Base-by-base conservation (phyloP, 805 yeast genomes). In the Pichia thaimueangensis region DNA sequence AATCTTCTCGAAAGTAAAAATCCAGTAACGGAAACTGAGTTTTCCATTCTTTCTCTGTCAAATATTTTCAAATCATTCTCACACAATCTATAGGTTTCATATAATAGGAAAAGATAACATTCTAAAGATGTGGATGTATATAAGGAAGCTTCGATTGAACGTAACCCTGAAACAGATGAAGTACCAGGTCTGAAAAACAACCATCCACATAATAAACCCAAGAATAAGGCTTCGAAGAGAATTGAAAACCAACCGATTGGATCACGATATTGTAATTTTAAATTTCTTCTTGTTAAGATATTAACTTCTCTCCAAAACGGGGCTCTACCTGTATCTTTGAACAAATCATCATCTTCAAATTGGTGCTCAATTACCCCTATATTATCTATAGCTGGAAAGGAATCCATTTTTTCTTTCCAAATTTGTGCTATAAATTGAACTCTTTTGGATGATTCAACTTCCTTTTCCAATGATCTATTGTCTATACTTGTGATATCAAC, bases 181-280 rank as follows among this genome's bases (percentile, higher is more conserved):
- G 71, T 69, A 16, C 71, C 74, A 3, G 88, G 88, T 49, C 74
- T 74, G 56, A 62, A 81, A 54, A 80, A 86, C 32, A 86, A 71
- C 88, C 93, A 84, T 0, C 95, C 95, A 32, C 74, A 63, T n/a
- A 78, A 63, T 2, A 77, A 55, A 0, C 87, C 82, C 47, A 84
- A 62, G 6, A 80, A 49, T 0, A 74, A 40, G 0, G 71, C 57
- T 21, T 73, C 74, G 13, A 67, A 55, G 13, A 68, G 46, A 24
- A 73, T 51, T 0, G 73, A 64, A 30, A 52, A 63, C 64, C 70
- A 55, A 0, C 80, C 77, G 39, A 71, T 59, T 12, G 71, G 69
- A 55, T 80, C 85, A 47, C 83, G 63, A 4, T 56, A 42, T 22
- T 77, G 73, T 7, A 76, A 52, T 19, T 66, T 51, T n/a, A 70